Evolutionary conservation across 2,329 filamentous ascomycete genomes (phyloP), one percentile per base, ranked within the genome.

Genomic region (Colletotrichum eleusines): DNA sequence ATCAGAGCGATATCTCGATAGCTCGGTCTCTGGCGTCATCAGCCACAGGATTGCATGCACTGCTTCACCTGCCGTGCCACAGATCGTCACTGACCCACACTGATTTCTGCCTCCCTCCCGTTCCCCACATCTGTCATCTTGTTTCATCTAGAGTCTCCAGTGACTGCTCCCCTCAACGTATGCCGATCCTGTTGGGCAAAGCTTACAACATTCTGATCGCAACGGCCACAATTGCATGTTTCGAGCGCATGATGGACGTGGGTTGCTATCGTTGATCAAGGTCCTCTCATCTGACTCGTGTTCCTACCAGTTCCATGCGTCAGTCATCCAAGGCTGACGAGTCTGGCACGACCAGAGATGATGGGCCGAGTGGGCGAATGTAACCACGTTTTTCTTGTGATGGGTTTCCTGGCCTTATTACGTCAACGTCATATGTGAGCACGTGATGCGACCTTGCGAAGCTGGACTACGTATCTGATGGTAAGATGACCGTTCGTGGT

Each of bases 71-170:
- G 31, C 65, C 35, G 63, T 66, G 63, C 57, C 63, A 67, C 68
- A 62, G 68, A 70, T 67, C 63, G 42, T 31, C 54, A 38, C n/a
- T 23, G 53, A 38, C 33, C 33, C 54, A 38, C n/a, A 38, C n/a
- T 38, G 20, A 23, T 38, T 31, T n/a, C 4, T 4, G n/a, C 31
- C 53, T 54, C 31, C 58, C 63, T 31, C 64, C n/a, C 38, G 6
- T 44, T 63, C 59, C 53, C 64, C 69, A 71, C 59, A 63, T 62
- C 58, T 71, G 64, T 71, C 68, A 71, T 63, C 44, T 71, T 68
- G 69, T 71, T 71, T 71, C 69, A 71, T 46, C 33, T 59, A 38
- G n/a, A 7, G 31, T 46, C 51, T 44, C 51, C 18, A 58, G 63
- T 68, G 63, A 51, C 57, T 33, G 31, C 31, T 28, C 33, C 16